Percentiles rank a stretch among this genome's conserved stretches.
These are phyloP conservation scores for Exophiala phaeomuriformis DNA, from an alignment of 2,329 filamentous ascomycete genomes.

Conservation along the genomic window DNA sequence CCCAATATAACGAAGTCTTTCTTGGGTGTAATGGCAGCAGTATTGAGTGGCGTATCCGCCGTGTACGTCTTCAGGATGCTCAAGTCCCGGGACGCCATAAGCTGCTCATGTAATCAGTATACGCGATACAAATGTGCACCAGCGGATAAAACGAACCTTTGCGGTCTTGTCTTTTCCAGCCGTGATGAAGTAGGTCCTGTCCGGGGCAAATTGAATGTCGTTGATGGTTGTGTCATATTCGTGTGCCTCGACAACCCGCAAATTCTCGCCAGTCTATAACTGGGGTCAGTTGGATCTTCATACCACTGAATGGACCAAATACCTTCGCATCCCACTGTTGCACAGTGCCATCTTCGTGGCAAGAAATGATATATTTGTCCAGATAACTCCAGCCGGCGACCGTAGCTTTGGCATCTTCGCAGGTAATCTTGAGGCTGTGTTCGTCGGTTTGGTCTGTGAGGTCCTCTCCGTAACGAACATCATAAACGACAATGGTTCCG, in stretches of 20 bases:
- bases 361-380: slow-evolving; percentile 91
- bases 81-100: slow-evolving; percentile 78
- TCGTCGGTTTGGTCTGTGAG: slow-evolving; percentile 74
- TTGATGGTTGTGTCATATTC: slow-evolving; percentile 77
- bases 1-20: slow-evolving; percentile 98
- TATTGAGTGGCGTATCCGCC: slow-evolving; percentile 93
- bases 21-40: slow-evolving; percentile 83
- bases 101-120: slow-evolving; percentile 39
- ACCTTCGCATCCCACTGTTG: slow-evolving; percentile 88
- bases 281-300: neutral
- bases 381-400: slow-evolving; percentile 95
- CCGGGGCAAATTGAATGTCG: slow-evolving; percentile 88
- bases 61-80: slow-evolving; percentile 86
- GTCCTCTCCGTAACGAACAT: slow-evolving; percentile 75
- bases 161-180: slow-evolving; percentile 96
- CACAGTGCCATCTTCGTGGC: slow-evolving; percentile 91
- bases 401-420: slow-evolving; percentile 92
- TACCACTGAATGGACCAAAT: slow-evolving; percentile 23
- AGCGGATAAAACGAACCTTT: slow-evolving; percentile 53
- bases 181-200: slow-evolving; percentile 97
- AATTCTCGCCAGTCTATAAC: slow-evolving; percentile 65
- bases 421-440: slow-evolving; percentile 77
- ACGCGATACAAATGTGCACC: neutral
- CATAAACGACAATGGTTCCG: slow-evolving; percentile 85
- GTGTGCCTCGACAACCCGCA: slow-evolving; percentile 76